A percentile compares a stretch with the other conserved stretches of the same genome.
Conservation (phyloP, 2,329 filamentous ascomycete genomes). For the Clonostachys chloroleuca region DNA sequence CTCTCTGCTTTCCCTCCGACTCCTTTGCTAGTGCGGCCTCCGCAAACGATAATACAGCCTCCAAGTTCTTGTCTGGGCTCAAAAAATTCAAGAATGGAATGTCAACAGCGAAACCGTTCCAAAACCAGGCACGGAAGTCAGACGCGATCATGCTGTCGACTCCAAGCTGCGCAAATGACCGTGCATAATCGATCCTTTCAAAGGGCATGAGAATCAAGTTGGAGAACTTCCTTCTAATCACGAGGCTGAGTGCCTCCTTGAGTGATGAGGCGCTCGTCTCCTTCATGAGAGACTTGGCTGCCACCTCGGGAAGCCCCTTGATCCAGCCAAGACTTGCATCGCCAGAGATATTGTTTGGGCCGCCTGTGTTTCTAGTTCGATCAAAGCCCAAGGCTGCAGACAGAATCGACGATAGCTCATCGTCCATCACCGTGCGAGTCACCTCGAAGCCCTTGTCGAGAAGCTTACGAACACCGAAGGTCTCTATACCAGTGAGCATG, state of each 20-base stretch:
- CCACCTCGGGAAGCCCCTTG: not conserved
- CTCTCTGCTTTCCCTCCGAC: too few relatives aligned
- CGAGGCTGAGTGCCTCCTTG: conserved; percentile 1
- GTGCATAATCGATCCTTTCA: conserved; percentile 15
- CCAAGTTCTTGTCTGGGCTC: not conserved
- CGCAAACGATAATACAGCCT: too few relatives aligned
- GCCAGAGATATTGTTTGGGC: too few relatives aligned
- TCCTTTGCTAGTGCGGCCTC: too few relatives aligned
- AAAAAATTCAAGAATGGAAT: conserved; percentile 18
- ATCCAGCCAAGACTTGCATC: not conserved
- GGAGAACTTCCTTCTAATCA: conserved; percentile 5
- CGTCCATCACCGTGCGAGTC: not conserved
- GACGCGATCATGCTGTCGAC: conserved; percentile 33
- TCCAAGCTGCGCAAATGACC: conserved; percentile 22
- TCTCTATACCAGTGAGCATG: conserved; percentile 16
- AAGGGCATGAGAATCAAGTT: conserved; percentile 14
- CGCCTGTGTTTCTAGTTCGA: too few relatives aligned
- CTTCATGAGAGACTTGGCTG: not conserved
- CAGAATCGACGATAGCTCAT: not conserved
- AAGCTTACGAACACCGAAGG: conserved; percentile 6
- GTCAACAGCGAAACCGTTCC: conserved; percentile 20
- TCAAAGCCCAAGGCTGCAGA: too few relatives aligned
- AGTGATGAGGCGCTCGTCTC: not conserved
- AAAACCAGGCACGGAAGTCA: conserved; percentile 31
- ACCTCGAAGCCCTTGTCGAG: not conserved